Percentiles rank a stretch among this genome's conserved stretches.
Conservation (phyloP, 768 basidiomycete genomes). For the Mycena vulgaris region DNA sequence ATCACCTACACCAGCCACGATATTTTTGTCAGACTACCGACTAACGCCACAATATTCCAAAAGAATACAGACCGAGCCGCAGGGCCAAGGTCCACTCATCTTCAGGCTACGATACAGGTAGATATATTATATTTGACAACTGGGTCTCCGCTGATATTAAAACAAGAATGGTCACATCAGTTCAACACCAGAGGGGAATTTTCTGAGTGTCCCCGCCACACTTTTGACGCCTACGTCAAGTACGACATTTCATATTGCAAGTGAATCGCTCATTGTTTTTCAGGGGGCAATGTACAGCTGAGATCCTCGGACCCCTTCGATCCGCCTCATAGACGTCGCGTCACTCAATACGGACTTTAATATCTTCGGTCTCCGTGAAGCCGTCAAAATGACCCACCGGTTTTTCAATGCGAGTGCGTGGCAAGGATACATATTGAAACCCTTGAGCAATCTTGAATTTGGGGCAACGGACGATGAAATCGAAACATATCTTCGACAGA, state of each 20-base stretch:
- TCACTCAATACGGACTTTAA: constrained; percentile 51
- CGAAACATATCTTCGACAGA: constrained; percentile 10
- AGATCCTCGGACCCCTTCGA: too few relatives aligned
- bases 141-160: too few relatives aligned
- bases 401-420: constrained; percentile 45
- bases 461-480: constrained; percentile 19
- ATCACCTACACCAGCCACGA: constrained; percentile 38
- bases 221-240: constrained; percentile 18
- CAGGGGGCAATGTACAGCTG: too few relatives aligned
- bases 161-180: constrained; percentile 5
- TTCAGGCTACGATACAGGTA: constrained; percentile 4
- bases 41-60: constrained; percentile 32
- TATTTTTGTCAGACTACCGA: constrained; percentile 42
- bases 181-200: not conserved
- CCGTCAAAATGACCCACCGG: constrained; percentile 42
- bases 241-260: constrained; percentile 44
- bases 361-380: constrained; percentile 40
- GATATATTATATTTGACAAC: too few relatives aligned
- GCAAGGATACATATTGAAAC: constrained; percentile 43
- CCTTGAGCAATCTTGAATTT: not conserved
- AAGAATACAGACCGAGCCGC: constrained; percentile 45
- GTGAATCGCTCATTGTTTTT: too few relatives aligned
- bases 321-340: constrained; percentile 48
- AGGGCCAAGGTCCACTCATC: constrained; percentile 41
- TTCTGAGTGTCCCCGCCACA: constrained; percentile 9